Percentiles rank a stretch among this genome's conserved stretches.
phyloP scores from a whole-genome alignment of 2,329 filamentous ascomycete genomes.

The Epicoccum sorghinum region DNA sequence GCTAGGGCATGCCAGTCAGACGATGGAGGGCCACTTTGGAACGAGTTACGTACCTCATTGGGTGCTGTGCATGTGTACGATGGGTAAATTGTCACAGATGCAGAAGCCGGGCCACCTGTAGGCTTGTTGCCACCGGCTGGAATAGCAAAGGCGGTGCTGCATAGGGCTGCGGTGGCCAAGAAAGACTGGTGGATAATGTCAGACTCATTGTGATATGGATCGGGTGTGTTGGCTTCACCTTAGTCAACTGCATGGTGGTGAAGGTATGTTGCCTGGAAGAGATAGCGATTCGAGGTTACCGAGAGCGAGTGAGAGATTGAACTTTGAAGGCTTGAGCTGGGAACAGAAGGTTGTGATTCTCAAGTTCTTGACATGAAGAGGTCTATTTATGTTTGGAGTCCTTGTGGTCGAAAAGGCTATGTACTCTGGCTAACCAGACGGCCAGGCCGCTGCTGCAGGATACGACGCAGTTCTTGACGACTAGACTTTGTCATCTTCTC shows the following conservation, averaged over 20 bases:
- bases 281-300: background rate
- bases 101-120: constrained; percentile 1
- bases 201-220: background rate
- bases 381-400: background rate
- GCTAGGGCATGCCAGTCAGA: too few species aligned
- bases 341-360: too few species aligned
- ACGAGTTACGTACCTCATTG: too few species aligned
- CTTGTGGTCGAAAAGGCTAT: background rate
- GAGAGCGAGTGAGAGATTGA: background rate
- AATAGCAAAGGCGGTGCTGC: background rate
- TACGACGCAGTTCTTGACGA: too few species aligned
- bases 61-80: background rate
- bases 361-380: background rate
- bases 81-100: constrained; percentile 1
- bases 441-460: background rate
- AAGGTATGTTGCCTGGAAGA: background rate
- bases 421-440: background rate
- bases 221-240: background rate
- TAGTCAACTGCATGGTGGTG: background rate
- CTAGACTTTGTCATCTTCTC: background rate
- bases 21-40: too few species aligned
- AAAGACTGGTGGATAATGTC: background rate
- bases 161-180: background rate
- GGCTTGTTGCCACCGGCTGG: background rate
- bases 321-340: background rate